Evolutionary conservation across 2,329 filamentous ascomycete genomes (phyloP).

Genomic region (Cyclaneusma minus): DNA sequence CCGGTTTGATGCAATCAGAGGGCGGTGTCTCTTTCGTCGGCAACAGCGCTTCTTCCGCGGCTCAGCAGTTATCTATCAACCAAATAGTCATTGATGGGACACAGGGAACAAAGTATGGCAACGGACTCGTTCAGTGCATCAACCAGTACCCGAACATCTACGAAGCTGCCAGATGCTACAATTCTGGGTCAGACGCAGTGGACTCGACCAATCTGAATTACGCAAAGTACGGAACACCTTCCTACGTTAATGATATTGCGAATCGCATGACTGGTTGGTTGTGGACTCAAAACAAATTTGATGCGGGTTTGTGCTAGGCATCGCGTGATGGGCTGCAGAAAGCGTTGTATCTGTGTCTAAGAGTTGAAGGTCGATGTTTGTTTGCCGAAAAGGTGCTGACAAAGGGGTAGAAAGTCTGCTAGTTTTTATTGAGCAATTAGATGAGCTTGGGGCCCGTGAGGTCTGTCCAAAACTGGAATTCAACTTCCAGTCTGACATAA

Average conservation of each 20-base stretch:
- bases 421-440: too few relatives aligned
- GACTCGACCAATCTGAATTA: slow-evolving; percentile 3
- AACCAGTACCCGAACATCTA: slow-evolving; percentile 8
- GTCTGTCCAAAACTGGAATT: too few relatives aligned
- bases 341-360: too few relatives aligned
- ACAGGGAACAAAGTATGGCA: slow-evolving; percentile 12
- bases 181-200: slow-evolving; percentile 2
- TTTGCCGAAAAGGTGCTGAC: too few relatives aligned
- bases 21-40: slow-evolving; percentile 9
- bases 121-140: slow-evolving; percentile 13
- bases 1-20: slow-evolving; percentile 15
- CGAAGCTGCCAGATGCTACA: slow-evolving; percentile 4
- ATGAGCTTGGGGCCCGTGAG: too few relatives aligned
- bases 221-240: slow-evolving; percentile 1
- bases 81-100: slow-evolving; percentile 18
- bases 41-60: slow-evolving; percentile 7
- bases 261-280: slow-evolving; percentile 4
- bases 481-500: too few relatives aligned
- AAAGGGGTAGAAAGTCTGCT: too few relatives aligned
- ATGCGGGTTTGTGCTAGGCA: too few relatives aligned
- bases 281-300: too few relatives aligned
- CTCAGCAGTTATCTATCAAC: slow-evolving; percentile 9
- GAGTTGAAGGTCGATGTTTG: too few relatives aligned
- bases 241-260: slow-evolving; percentile 4
- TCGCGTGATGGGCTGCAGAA: too few relatives aligned